Evolutionary conservation across 2,329 filamentous ascomycete genomes (phyloP).

Genomic region (Apiospora arundinis): DNA sequence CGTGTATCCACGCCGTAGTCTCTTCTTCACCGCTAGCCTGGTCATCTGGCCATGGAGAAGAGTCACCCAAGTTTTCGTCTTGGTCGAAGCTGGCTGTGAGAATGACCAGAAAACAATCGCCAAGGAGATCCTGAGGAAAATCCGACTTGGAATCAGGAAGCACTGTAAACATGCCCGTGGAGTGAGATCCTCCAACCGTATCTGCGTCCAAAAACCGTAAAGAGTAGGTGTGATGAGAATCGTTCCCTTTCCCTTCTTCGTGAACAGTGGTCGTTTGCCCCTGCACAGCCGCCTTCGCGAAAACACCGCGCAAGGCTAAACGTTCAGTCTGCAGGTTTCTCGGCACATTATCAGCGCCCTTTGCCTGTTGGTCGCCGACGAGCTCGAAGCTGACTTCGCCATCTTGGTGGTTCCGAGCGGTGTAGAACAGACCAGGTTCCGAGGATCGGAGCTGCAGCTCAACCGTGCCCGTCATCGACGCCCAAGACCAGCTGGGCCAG

Average conservation of each 20-base stretch:
- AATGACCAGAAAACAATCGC: background rate
- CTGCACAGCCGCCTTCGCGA: background rate
- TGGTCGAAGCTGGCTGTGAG: background rate
- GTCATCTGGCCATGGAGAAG: background rate
- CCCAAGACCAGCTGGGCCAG: slow-evolving; percentile 24
- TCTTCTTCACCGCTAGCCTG: background rate
- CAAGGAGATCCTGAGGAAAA: background rate
- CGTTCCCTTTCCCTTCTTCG: background rate
- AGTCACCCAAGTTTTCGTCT: background rate
- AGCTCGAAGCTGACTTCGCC: background rate
- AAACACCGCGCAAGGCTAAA: background rate
- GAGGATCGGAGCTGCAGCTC: slow-evolving; percentile 25
- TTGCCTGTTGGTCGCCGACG: background rate
- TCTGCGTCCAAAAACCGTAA: background rate
- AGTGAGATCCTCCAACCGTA: background rate
- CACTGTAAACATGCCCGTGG: background rate
- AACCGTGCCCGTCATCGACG: slow-evolving; percentile 13
- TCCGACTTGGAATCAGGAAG: background rate
- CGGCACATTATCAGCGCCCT: background rate
- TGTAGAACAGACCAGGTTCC: background rate
- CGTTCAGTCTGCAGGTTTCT: background rate
- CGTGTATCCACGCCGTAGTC: background rate
- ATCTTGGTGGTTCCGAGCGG: background rate
- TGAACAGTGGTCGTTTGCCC: background rate
- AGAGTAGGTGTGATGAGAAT: background rate